Conservation (phyloP, 371 early-diverging fungal species). For the Mortierella polycephala region DNA sequence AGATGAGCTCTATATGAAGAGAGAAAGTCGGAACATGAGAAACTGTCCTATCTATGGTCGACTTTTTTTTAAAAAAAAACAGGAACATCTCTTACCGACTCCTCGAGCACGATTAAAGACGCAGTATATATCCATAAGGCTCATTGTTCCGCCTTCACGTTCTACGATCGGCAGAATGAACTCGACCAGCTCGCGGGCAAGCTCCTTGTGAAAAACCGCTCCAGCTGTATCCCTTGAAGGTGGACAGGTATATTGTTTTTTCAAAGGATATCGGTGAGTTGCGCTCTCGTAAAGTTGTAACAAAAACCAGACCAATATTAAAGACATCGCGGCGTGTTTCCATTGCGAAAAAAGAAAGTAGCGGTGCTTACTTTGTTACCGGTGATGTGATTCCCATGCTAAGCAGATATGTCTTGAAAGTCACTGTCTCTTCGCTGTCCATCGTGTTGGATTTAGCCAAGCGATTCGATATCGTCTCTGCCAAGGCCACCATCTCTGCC, state of each 20-base stretch:
- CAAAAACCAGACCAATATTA: background rate
- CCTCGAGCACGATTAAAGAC: conserved; percentile 93
- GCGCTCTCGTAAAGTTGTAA: background rate
- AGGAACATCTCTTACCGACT: conserved; percentile 65
- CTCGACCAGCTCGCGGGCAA: conserved; percentile 86
- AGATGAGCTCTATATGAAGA: conserved; percentile 72
- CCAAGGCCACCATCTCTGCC: conserved; percentile 80
- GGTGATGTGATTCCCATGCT: conserved; percentile 89
- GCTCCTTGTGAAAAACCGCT: conserved; percentile 84
- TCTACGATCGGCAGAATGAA: conserved; percentile 75
- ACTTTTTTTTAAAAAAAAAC: background rate
- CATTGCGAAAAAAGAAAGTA: background rate
- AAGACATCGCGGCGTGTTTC: background rate
- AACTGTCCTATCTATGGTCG: background rate
- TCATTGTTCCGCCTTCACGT: conserved; percentile 75
- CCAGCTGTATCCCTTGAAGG: conserved; percentile 79
- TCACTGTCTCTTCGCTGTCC: conserved; percentile 61
- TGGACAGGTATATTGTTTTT: background rate
- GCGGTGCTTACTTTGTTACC: conserved; percentile 73
- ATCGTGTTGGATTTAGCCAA: conserved; percentile 84
- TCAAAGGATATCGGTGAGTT: too few species aligned
- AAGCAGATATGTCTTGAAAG: conserved; percentile 78
- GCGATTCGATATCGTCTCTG: conserved; percentile 51
- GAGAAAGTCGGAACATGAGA: background rate
- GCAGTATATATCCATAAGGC: conserved; percentile 92